Evolutionary conservation across 2,329 filamentous ascomycete species (phyloP).

Genomic region (Chalara sp.): DNA sequence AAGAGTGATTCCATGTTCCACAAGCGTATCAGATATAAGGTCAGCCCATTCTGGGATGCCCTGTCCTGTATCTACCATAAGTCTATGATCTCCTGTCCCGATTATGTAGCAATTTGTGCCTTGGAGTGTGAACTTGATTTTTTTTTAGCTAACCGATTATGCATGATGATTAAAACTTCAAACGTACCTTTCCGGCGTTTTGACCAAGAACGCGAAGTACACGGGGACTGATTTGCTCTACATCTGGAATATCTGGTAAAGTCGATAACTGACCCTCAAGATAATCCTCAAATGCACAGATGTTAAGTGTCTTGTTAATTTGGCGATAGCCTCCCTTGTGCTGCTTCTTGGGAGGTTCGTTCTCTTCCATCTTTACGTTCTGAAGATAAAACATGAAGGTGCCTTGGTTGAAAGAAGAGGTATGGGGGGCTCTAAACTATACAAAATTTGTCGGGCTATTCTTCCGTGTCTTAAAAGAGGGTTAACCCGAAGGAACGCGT

Average conservation of each 20-base stretch:
- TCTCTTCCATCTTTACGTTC: too few relatives aligned
- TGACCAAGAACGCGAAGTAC: slow-evolving; percentile 79
- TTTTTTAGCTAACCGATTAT: too few relatives aligned
- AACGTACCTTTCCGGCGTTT: slow-evolving; percentile 70
- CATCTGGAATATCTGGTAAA: slow-evolving; percentile 49
- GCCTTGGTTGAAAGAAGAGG: too few relatives aligned
- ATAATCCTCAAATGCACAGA: slow-evolving; percentile 42
- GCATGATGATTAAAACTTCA: not conserved
- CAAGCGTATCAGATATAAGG: slow-evolving; percentile 28
- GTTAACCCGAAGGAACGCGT: too few relatives aligned
- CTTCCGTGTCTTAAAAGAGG: too few relatives aligned
- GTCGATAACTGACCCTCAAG: slow-evolving; percentile 31
- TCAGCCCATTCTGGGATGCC: slow-evolving; percentile 63
- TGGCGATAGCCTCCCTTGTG: slow-evolving; percentile 33
- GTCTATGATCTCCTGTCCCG: slow-evolving; percentile 61
- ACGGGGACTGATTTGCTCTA: slow-evolving; percentile 67
- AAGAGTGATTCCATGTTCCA: slow-evolving; percentile 23
- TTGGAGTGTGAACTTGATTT: slow-evolving; percentile 29
- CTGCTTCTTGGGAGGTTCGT: too few relatives aligned
- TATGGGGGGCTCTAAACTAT: too few relatives aligned
- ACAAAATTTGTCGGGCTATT: too few relatives aligned
- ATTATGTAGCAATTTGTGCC: slow-evolving; percentile 91
- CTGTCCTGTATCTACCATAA: slow-evolving; percentile 85
- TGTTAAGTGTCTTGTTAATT: slow-evolving; percentile 41
- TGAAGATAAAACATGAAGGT: too few relatives aligned